These are phyloP conservation scores for Articulospora tetracladia DNA, from an alignment of 495 filamentous ascomycete genomes.

Conservation along the genomic window DNA sequence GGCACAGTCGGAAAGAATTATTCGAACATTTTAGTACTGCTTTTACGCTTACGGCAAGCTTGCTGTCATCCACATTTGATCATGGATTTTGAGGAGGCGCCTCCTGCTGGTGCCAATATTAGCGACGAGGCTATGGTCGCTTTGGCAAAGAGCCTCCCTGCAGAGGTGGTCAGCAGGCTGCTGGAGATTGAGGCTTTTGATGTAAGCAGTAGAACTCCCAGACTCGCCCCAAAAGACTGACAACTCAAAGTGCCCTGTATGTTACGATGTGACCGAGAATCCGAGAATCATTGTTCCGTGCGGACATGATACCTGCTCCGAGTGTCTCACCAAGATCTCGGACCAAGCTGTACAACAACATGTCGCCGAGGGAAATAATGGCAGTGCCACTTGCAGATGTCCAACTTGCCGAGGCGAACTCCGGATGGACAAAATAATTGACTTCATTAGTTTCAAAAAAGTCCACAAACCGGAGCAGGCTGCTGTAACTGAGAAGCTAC, in stretches of 20 bases:
- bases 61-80: conserved; percentile 95
- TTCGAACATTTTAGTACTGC: conserved; percentile 76
- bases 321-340: conserved; percentile 73
- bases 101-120: conserved; percentile 34
- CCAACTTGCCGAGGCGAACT: conserved; percentile 69
- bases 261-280: conserved; percentile 70
- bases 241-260: conserved; percentile 61
- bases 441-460: conserved; percentile 68
- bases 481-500: conserved; percentile 25
- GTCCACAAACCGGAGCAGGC: conserved; percentile 51
- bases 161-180: conserved; percentile 63
- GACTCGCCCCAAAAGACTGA: conserved; percentile 34
- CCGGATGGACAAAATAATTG: conserved; percentile 65
- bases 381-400: conserved; percentile 55
- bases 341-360: conserved; percentile 39
- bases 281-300: conserved; percentile 81
- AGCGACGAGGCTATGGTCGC: conserved; percentile 54
- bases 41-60: conserved; percentile 86
- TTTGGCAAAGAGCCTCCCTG: conserved; percentile 60
- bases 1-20: conserved; percentile 77
- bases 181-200: conserved; percentile 52
- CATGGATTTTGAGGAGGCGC: conserved; percentile 61
- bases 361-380: conserved; percentile 55
- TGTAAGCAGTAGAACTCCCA: background rate
- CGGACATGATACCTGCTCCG: conserved; percentile 75